Base-by-base conservation (phyloP, 106 monocot species). In the Dendrobium catenatum region DNA sequence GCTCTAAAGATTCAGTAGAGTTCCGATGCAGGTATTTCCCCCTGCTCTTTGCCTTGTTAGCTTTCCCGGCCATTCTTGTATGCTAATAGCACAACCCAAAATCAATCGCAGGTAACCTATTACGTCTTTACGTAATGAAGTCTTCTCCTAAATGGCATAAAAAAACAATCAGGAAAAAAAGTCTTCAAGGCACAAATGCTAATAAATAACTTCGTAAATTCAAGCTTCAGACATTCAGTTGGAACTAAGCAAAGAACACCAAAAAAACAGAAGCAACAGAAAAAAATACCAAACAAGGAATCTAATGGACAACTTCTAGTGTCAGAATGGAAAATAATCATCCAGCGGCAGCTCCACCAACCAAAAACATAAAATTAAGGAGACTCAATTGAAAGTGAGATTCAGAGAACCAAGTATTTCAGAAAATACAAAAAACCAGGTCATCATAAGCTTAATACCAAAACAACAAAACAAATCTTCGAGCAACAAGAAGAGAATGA, bases 31-130 rank as follows among this genome's bases (percentile, higher is more conserved):
- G 1, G 4, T 19, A 43, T 74, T 74, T 74, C 29, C 74, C 74
- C 74, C 74, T 43, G 74, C 20, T 74, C 74, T 29, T 74, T 44
- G 74, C 43, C 74, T 74, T 74, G 74, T 74, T 74, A 44, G 74
- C 74, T 74, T 74, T 74, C 43, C 74, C 74, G 9, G 74, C 74
- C 74, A 74, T 74, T 42, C 5, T 44, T 44, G 40, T 19, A 43
- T n/a, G 43, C 19, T 74, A 42, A 13, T 20, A 74, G 20, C 42
- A 74, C 43, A n/a, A 43, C 42, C 74, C 43, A 73, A 70, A 29
- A 70, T 33, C 16, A 33, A 70, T 29, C 70, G 10, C 11, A 40
- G 15, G 3, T 70, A 70, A 15, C 17, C 37, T 4, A 70, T 15
- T 33, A 16, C 37, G 70, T 70, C 16, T 22, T 13, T 37, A 33